A percentile compares a stretch with the other conserved stretches of the same genome.
These are phyloP conservation scores for Fusarium albosuccineum DNA, from an alignment of 2,329 filamentous ascomycete species.

Conservation along the genomic window DNA sequence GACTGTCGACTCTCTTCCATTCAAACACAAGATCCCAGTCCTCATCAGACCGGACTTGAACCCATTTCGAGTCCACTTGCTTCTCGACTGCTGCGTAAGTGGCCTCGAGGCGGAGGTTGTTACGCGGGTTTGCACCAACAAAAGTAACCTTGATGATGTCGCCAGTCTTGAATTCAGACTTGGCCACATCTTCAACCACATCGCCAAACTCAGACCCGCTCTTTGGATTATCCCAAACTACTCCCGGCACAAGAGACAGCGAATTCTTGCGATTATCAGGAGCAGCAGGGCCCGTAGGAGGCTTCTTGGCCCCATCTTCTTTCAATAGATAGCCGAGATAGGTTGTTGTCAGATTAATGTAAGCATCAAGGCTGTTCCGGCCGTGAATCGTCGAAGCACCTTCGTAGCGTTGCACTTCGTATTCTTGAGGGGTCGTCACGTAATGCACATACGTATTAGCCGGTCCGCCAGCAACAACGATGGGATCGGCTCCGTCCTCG, in stretches of 20 bases:
- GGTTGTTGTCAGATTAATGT: slow-evolving; percentile 87
- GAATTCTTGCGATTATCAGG: slow-evolving; percentile 84
- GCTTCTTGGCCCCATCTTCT: slow-evolving; percentile 51
- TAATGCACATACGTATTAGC: slow-evolving; percentile 94
- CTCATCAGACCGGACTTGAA: slow-evolving; percentile 74
- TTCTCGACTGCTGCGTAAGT: slow-evolving; percentile 85
- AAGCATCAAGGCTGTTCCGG: slow-evolving; percentile 83
- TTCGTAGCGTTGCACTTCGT: slow-evolving; percentile 88
- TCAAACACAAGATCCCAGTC: slow-evolving; percentile 88
- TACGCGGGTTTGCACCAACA: slow-evolving; percentile 89
- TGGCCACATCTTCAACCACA: slow-evolving; percentile 65
- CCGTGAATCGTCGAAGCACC: slow-evolving; percentile 94
- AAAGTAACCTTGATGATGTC: slow-evolving; percentile 76
- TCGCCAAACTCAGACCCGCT: slow-evolving; percentile 78
- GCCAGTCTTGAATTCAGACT: slow-evolving; percentile 69
- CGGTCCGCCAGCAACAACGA: slow-evolving; percentile 89
- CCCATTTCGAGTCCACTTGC: slow-evolving; percentile 69
- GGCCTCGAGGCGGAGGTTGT: slow-evolving; percentile 82
- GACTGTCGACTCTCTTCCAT: slow-evolving; percentile 79
- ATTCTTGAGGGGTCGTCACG: slow-evolving; percentile 83
- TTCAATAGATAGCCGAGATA: slow-evolving; percentile 56
- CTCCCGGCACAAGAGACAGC: slow-evolving; percentile 82
- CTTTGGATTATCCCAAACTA: slow-evolving; percentile 79
- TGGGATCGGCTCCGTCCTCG: slow-evolving; percentile 61
- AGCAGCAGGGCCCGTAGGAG: slow-evolving; percentile 69